A percentile compares a stretch with the other conserved stretches of the same genome.
phyloP scores from a whole-genome alignment of 495 filamentous ascomycete species.

The Friedmanniomyces endolithicus region DNA sequence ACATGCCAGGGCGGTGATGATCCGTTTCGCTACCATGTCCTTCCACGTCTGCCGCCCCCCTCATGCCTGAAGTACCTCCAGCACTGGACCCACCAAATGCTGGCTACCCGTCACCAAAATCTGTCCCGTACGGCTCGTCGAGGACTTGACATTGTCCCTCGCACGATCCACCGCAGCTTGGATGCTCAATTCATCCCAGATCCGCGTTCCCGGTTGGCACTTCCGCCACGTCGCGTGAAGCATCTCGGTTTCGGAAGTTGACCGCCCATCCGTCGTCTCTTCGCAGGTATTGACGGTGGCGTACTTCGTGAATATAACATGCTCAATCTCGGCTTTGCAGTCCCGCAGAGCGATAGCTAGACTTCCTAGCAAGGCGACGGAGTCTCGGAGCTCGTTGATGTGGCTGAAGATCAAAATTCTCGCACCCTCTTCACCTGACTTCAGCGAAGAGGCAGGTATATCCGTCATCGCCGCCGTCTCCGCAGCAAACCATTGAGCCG shows the following conservation, averaged over 20 bases:
- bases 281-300: neutral
- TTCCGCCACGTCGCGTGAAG: constrained; percentile 3
- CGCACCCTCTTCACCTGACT: neutral
- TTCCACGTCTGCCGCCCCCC: too few species aligned
- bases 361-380: constrained; percentile 23
- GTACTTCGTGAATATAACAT: constrained; percentile 25
- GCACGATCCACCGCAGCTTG: neutral
- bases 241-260: neutral
- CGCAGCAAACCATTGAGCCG: constrained; percentile 34
- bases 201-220: neutral
- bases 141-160: neutral
- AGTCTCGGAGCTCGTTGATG: constrained; percentile 32
- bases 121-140: neutral
- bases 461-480: neutral
- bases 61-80: neutral
- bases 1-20: too few species aligned
- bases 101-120: constrained; percentile 13
- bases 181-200: constrained; percentile 4
- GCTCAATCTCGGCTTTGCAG: constrained; percentile 18
- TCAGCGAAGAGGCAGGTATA: neutral
- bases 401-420: constrained; percentile 29
- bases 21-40: too few species aligned
- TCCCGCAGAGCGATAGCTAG: constrained; percentile 26
- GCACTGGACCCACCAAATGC: constrained; percentile 10
- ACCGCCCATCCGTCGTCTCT: too few species aligned